Evolutionary conservation across 345 rosid genomes (phyloP).

Genomic region (Cardamine occulta): DNA sequence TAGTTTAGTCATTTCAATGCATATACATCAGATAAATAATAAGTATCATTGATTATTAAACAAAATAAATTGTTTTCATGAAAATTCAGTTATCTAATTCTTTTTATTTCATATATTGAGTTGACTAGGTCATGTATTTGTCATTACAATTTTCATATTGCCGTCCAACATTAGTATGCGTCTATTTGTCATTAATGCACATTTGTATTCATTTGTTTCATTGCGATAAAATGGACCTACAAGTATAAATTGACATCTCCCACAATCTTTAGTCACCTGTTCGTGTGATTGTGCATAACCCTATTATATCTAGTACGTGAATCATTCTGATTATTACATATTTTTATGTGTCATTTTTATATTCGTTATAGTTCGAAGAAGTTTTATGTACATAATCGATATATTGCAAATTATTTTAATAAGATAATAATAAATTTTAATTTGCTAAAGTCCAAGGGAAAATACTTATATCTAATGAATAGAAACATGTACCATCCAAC

Average conservation of each 20-base stretch:
- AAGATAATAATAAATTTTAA: neutral
- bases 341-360: neutral
- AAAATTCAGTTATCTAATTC: too few species aligned
- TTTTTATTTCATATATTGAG: too few species aligned
- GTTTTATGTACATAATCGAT: neutral
- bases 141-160: too few species aligned
- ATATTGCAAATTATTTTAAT: neutral
- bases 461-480: neutral
- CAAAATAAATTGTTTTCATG: too few species aligned
- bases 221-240: neutral
- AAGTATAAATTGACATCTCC: neutral
- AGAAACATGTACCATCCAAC: conserved; percentile 9
- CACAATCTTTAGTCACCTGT: neutral
- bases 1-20: neutral
- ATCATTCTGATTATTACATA: neutral
- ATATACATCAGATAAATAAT: too few species aligned
- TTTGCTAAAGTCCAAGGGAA: neutral
- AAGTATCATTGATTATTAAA: too few species aligned
- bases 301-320: neutral
- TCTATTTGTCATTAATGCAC: neutral
- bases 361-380: neutral
- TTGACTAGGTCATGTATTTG: too few species aligned
- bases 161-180: neutral
- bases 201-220: neutral
- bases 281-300: conserved; percentile 7